These are phyloP conservation scores for Diospyros kaki DNA, from an alignment of 148 eudicot genomes.

Conservation along the genomic window DNA sequence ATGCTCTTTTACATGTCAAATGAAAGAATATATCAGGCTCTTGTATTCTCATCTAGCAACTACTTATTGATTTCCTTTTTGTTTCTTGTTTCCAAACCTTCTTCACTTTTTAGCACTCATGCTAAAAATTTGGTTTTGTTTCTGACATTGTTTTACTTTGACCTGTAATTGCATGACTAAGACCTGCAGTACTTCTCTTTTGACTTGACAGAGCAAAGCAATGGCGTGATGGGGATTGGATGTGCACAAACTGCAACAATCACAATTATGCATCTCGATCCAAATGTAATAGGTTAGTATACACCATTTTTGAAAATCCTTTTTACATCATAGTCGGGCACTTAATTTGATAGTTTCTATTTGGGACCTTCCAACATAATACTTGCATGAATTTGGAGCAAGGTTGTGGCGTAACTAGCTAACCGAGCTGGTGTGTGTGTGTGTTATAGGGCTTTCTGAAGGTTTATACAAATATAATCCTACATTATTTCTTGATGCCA, in stretches of 20 bases:
- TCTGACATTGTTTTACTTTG: background rate
- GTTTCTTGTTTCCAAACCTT: background rate
- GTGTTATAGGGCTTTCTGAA: too few species aligned
- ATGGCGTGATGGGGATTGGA: constrained; percentile 90
- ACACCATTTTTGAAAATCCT: background rate
- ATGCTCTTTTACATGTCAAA: background rate
- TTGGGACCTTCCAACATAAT: background rate
- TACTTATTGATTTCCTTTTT: background rate
- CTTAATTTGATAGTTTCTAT: background rate
- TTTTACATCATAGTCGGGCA: background rate
- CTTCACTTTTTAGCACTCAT: background rate
- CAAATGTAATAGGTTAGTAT: constrained; percentile 61
- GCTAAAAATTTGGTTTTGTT: too few species aligned
- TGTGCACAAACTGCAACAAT: constrained; percentile 75
- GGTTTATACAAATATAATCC: too few species aligned
- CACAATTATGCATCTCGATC: constrained; percentile 83
- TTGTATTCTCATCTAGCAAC: background rate
- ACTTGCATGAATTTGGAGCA: background rate
- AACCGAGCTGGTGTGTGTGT: background rate
- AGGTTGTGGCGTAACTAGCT: background rate
- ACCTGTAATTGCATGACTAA: background rate
- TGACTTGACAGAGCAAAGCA: constrained; percentile 56
- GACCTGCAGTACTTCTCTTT: constrained; percentile 7
- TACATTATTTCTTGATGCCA: too few species aligned
- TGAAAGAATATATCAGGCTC: background rate